These are phyloP conservation scores for Psilocybe tampanensis DNA, from an alignment of 768 basidiomycete species.

Conservation along the genomic window DNA sequence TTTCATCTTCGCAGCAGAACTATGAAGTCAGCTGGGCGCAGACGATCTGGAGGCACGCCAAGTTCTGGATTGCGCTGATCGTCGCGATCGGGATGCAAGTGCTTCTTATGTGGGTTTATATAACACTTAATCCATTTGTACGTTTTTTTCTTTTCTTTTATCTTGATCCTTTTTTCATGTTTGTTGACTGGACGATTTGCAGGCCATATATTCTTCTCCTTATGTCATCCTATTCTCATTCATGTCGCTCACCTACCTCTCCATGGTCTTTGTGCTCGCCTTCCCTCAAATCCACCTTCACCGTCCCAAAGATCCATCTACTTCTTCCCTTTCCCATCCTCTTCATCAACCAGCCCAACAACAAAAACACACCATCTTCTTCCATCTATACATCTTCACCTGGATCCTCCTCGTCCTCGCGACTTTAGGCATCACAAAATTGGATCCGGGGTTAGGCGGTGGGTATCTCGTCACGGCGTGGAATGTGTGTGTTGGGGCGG, in stretches of 20 bases:
- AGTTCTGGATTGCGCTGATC: slow-evolving; percentile 64
- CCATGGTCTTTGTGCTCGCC: slow-evolving; percentile 43
- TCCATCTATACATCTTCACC: slow-evolving; percentile 58
- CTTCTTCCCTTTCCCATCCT: slow-evolving; percentile 22
- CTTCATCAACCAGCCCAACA: slow-evolving; percentile 30
- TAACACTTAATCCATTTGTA: slow-evolving; percentile 65
- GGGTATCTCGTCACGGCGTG: slow-evolving; percentile 60
- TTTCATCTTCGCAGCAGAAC: background rate
- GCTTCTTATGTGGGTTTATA: slow-evolving; percentile 48
- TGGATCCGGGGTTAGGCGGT: slow-evolving; percentile 43
- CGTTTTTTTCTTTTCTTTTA: slow-evolving; percentile 26
- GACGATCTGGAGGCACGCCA: slow-evolving; percentile 49
- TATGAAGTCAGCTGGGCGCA: slow-evolving; percentile 19
- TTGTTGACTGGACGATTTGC: slow-evolving; percentile 1
- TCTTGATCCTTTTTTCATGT: background rate
- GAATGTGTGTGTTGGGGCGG: slow-evolving; percentile 48
- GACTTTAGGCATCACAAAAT: slow-evolving; percentile 45
- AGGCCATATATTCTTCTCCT: slow-evolving; percentile 66
- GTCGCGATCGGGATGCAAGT: slow-evolving; percentile 47
- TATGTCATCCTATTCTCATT: slow-evolving; percentile 52
- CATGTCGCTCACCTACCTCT: slow-evolving; percentile 52
- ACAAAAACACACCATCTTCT: slow-evolving; percentile 53
- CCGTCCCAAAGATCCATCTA: no score
- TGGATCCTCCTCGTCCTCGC: slow-evolving; percentile 59
- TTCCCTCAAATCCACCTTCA: slow-evolving; percentile 32